Evolutionary conservation across 495 filamentous ascomycete species (phyloP), one percentile per base, ranked within the genome.

Genomic region (Lepidopterella palustris): DNA sequence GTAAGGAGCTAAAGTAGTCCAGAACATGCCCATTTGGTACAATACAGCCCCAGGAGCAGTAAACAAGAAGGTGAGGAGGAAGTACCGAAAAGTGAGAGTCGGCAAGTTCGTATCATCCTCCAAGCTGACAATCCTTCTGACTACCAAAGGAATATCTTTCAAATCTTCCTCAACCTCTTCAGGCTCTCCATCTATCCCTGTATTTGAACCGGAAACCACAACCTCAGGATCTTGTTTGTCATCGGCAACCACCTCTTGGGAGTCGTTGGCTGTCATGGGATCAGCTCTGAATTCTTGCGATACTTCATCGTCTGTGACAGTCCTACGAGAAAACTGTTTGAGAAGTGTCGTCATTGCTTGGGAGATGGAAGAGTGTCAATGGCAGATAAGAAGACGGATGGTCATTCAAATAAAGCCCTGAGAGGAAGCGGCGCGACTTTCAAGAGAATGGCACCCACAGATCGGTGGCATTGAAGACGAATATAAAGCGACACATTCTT

Each of bases 1-100:
- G 61, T 82, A 84, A 2, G 77, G 78, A 1, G 81, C 79, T 24
- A 74, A 72, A 9, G 79, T 81, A 0, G 79, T 82, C 42, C 80
- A 73, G 57, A 78, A 84, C 40, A 73, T 68, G 52, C 76, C 78
- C 72, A 83, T 78, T 63, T 79, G 76, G 3, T 76, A 78, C 6
- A 82, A 61, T 58, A 82, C 78, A 3, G 80, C 80, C 8, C 80
- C 80, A 1, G 80, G 79, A 5, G 77, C 67, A 26, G 81, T 74
- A 57, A 82, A 83, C 24, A 82, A 64, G 57, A 74, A 65, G 21
- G 75, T 72, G 23, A 83, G 74, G 9, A 84, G 49, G 64, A 82
- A 81, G 60, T 80, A 82, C 25, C 81, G 77, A 63, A 84, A 82
- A 13, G 80, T 82, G 15, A 82, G 69, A 9, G 78, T 80, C 2